Evolutionary conservation across 306 rosid species (phyloP), one percentile per base, ranked within the genome.

Genomic region (Dryas alaskensis): DNA sequence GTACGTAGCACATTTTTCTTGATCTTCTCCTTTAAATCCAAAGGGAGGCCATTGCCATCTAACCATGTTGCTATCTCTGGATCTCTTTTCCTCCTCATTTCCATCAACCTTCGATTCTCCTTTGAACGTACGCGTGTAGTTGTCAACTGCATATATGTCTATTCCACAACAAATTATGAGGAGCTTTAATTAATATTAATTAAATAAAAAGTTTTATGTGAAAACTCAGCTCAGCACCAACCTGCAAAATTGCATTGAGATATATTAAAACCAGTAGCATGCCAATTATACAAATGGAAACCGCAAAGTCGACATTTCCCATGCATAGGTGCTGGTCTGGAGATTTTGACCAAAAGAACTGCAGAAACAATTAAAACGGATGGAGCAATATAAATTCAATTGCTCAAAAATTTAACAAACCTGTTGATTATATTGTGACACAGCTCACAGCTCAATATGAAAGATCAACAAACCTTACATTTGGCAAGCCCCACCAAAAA

Each of bases 401-500:
- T 22, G 22, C 22, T 22, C 22, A 22, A 22, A 22, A 22, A 22
- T 22, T 22, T 22, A 22, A 22, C 22, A 22, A 22, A 22, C 22
- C 22, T 22, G 22, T 22, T 22, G 22, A 22, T 22, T 22, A 22
- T 22, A 22, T 22, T 22, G 22, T 22, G 0, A 22, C 22, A 22
- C 22, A 22, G 22, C 22, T 22, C 22, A 22, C 22, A 22, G 22
- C 22, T 22, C 22, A 22, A 22, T 22, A 22, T 22, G 22, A 22
- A 22, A 22, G 22, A 22, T 22, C 22, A 22, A 22, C 76, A 73
- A 40, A 80, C 83, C 77, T 80, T 22, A 80, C 31, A 70, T 80
- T 80, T 80, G 68, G 49, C 7, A 76, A 70, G 6, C 84, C 78
- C 78, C 84, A 81, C 77, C 71, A 71, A 37, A 81, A 70, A 49